Evolutionary conservation across 805 yeast genomes (phyloP).

Genomic region (Spathaspora girioi): DNA sequence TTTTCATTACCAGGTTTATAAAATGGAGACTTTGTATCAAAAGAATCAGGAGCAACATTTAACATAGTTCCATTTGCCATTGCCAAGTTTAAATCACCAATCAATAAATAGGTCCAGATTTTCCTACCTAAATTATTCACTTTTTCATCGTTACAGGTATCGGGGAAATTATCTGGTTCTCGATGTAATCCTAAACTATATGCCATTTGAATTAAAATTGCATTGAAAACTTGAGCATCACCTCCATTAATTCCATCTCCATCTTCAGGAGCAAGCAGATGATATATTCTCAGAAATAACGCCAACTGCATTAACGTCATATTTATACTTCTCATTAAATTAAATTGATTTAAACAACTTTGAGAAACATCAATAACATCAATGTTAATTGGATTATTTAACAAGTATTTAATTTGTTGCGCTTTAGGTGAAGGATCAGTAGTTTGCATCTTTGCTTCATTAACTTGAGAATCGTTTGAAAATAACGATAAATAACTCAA

Average conservation of each 20-base stretch:
- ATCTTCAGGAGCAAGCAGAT: conserved; percentile 46
- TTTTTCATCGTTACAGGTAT: conserved; percentile 20
- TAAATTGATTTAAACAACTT: conserved; percentile 33
- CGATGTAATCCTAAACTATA: conserved; percentile 63
- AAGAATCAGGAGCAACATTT: conserved; percentile 22
- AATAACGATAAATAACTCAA: conserved; percentile 32
- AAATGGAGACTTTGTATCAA: conserved; percentile 28
- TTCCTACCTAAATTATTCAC: conserved; percentile 50
- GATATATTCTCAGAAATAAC: conserved; percentile 48
- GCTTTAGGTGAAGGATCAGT: conserved; percentile 22
- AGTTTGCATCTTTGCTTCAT: conserved; percentile 21
- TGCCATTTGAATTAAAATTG: conserved; percentile 64
- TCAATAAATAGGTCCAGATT: conserved; percentile 46
- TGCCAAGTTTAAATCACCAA: conserved; percentile 30
- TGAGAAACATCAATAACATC: conserved; percentile 30
- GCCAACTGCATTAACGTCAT: conserved; percentile 54
- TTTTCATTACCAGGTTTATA: conserved; percentile 33
- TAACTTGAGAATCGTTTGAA: conserved; percentile 22
- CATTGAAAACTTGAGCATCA: conserved; percentile 51
- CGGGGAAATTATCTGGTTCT: conserved; percentile 48
- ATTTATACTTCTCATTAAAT: conserved; percentile 36
- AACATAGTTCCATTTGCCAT: conserved; percentile 29
- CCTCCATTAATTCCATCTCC: conserved; percentile 60
- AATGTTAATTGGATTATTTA: conserved; percentile 27
- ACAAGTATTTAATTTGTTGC: conserved; percentile 21